Percentiles rank a stretch among this genome's conserved stretches.
These are phyloP conservation scores for Aspergillus pseudonomiae DNA, from an alignment of 2,329 filamentous ascomycete species.

Conservation along the genomic window DNA sequence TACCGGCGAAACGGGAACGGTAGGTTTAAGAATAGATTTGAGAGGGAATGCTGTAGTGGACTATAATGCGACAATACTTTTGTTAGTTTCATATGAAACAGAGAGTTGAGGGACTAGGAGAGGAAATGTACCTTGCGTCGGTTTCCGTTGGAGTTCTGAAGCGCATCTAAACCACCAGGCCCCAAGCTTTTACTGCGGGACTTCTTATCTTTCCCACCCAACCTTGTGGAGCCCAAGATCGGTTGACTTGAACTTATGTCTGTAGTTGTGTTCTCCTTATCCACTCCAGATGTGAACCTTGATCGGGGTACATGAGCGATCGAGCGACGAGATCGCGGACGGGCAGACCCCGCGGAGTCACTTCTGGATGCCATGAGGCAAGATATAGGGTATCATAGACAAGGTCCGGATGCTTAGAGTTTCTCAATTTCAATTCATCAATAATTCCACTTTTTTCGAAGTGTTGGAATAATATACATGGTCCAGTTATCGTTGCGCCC, in stretches of 20 bases:
- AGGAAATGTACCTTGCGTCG: conserved; percentile 70
- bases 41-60: conserved; percentile 47
- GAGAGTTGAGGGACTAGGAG: conserved; percentile 2
- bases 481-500: not conserved
- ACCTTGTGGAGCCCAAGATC: conserved; percentile 26
- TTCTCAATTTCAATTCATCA: not conserved
- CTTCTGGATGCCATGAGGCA: conserved; percentile 38
- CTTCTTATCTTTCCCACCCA: conserved; percentile 60
- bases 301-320: conserved; percentile 63
- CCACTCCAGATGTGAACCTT: conserved; percentile 52
- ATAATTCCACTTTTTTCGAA: not conserved
- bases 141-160: conserved; percentile 76
- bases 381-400: conserved; percentile 19
- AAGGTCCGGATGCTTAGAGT: not conserved
- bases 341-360: conserved; percentile 36
- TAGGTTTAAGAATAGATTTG: conserved; percentile 80
- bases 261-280: conserved; percentile 78
- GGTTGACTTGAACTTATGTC: conserved; percentile 58
- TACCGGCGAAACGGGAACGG: conserved; percentile 67
- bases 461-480: not conserved
- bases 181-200: conserved; percentile 95
- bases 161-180: conserved; percentile 81
- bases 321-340: conserved; percentile 66
- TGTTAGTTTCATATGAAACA: conserved; percentile 9
- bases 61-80: conserved; percentile 32